phyloP scores from a whole-genome alignment of 345 rosid species.

The Arabis hirsuta region DNA sequence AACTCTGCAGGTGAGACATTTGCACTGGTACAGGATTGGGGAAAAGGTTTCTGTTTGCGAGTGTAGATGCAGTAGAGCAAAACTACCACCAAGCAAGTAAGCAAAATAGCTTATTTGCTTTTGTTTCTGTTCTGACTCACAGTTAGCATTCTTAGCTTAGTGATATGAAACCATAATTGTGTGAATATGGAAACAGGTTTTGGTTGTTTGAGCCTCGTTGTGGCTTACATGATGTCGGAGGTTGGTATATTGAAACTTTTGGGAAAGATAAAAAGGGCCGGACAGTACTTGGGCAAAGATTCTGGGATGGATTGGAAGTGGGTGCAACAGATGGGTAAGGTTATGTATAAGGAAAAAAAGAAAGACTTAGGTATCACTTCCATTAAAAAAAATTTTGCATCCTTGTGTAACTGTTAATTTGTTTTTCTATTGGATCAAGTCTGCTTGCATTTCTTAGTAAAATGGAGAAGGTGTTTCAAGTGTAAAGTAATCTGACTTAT shows the following conservation, averaged over 20 bases:
- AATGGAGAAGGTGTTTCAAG: background rate
- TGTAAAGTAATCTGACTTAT: constrained; percentile 26
- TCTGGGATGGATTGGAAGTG: constrained; percentile 76
- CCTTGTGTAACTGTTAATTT: background rate
- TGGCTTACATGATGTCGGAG: constrained; percentile 84
- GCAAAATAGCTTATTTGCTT: constrained; percentile 33
- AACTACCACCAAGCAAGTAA: constrained; percentile 94
- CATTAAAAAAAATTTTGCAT: constrained; percentile 5
- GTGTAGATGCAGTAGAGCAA: constrained; percentile 88
- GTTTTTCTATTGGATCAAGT: background rate
- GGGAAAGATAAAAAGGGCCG: constrained; percentile 76
- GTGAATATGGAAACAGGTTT: constrained; percentile 57
- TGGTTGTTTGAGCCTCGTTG: constrained; percentile 99
- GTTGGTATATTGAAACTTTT: constrained; percentile 96
- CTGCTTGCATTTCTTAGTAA: background rate
- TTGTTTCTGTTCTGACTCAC: background rate
- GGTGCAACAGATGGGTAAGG: constrained; percentile 71
- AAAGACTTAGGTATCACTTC: background rate
- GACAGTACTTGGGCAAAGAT: constrained; percentile 69
- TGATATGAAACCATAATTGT: constrained; percentile 26
- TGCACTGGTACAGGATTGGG: constrained; percentile 85
- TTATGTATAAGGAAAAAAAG: background rate
- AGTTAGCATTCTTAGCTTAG: constrained; percentile 2
- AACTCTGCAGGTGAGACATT: constrained; percentile 77
- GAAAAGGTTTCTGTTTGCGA: constrained; percentile 80